Evolutionary conservation across 1,139 yeast species (phyloP), one percentile per base, ranked within the genome.

Genomic region (Suhomyces taliae): DNA sequence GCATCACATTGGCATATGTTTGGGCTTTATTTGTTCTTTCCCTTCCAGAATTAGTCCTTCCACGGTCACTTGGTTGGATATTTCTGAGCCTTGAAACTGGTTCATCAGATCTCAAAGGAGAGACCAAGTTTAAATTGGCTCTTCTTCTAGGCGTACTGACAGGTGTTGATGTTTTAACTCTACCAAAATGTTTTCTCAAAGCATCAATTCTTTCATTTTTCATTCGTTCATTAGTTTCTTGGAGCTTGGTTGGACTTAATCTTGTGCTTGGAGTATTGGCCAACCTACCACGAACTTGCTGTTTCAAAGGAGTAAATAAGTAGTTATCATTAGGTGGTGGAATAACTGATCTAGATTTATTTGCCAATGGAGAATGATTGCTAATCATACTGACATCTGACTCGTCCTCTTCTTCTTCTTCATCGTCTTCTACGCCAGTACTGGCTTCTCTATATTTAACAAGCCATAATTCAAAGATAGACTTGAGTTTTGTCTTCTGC

Each of bases 391-490:
- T 63, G 1, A 58, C 43, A 43, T 64, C 51, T 1, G 57, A 55
- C 10, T 55, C 60, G 4, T 54, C 62, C 27, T 51, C 48, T 11
- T 46, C 55, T 9, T 49, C 53, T 3, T 41, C 56, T 8, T 48
- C 45, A 8, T 19, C 24, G 6, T 19, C 24, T 19, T 19, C 1
- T 19, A 4, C 4, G 6, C 4, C 24, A 19, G 24, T 4, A 19
- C 24, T 19, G 35, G 44, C 31, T 41, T 45, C 44, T 51, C 57
- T 44, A 34, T 49, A 2, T 53, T 44, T 48, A 44, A 57, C 64
- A 1, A 57, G 27, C 79, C 79, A 74, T 24, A 74, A 56, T 32
- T 72, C 75, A 45, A 74, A 67, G 9, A 73, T 61, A 0, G 71
- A 58, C 40, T 62, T 62, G 38, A 61, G 40, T 39, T 65, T 60